Evolutionary conservation across 345 rosid species (phyloP), one percentile per base, ranked within the genome.

Genomic region (Pistacia vera): DNA sequence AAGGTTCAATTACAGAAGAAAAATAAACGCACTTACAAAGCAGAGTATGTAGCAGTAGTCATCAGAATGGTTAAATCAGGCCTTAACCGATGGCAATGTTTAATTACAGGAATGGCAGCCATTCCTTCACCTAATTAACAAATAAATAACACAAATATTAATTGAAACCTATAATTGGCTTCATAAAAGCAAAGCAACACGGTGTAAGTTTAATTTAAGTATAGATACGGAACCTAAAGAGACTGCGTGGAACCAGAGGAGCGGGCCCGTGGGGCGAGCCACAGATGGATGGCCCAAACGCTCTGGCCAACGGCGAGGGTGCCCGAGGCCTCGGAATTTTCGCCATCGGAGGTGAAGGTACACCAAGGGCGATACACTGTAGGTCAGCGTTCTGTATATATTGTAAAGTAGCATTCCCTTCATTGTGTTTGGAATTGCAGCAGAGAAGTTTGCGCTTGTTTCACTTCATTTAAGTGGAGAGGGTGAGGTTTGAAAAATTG

Each of bases 201-300:
- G 9, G 5, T 16, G 9, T 14, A 2, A 36, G 12, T 7, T 63
- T 30, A 30, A 30, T 7, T 63, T 36, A 64, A 38, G 12, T 36
- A 33, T 11, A 44, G 33, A 11, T 3, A 30, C 41, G 11, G 7
- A 49, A 91, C 94, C 97, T 85, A 95, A 83, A 48, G 99, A 95
- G 59, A 91, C 98, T 72, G 98, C 97, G 82, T 91, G 98, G 83
- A 95, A 91, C 97, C 98, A 95, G 77, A 93, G 77, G 69, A 95
- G 95, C 0, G 80, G 84, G 38, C 97, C 98, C 4, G 92, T 83
- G 0, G 96, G 93, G 0, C 99, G 91, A 64, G 81, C 72, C 59
- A 83, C 79, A 55, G 97, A 95, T 44, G 99, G 84, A 41, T 72
- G 84, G 61, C 98, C 99, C 22, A 93, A 79, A 30, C 98, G 93